Conservation (phyloP, 2,329 filamentous ascomycete genomes). For the Ophiostoma himal-ulmi region DNA sequence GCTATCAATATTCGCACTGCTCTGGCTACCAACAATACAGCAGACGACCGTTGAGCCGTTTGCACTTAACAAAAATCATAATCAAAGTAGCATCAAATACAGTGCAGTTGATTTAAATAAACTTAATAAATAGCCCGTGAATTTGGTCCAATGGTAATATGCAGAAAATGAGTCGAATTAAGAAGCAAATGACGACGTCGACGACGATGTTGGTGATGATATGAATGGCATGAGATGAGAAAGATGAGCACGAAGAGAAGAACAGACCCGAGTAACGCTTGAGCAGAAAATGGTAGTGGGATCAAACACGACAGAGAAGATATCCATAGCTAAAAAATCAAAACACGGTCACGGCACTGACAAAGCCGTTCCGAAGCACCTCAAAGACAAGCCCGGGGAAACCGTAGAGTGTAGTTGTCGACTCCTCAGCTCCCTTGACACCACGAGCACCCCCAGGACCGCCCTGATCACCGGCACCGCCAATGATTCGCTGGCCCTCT, state of each 20-base stretch:
- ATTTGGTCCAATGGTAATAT: neutral
- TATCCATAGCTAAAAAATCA: slow-evolving; percentile 33
- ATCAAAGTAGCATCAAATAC: too few species aligned
- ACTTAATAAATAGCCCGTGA: neutral
- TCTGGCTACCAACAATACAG: too few species aligned
- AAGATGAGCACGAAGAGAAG: neutral
- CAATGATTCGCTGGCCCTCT: slow-evolving; percentile 41
- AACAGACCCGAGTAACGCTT: neutral
- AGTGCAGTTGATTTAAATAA: too few species aligned
- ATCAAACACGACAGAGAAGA: neutral
- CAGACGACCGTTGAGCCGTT: too few species aligned
- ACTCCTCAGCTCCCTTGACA: slow-evolving; percentile 51
- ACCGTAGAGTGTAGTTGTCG: slow-evolving; percentile 78
- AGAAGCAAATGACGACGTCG: neutral
- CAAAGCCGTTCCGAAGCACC: slow-evolving; percentile 83
- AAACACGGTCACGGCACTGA: slow-evolving; percentile 86
- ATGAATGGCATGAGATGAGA: neutral
- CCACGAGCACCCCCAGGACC: slow-evolving; percentile 36
- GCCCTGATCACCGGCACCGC: slow-evolving; percentile 32
- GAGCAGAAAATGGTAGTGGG: neutral
- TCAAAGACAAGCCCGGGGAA: slow-evolving; percentile 95
- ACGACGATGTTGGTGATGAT: neutral
- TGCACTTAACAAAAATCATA: too few species aligned
- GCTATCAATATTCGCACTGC: too few species aligned
- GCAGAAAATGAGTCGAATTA: neutral